Conservation (phyloP, 2,329 filamentous ascomycete genomes). For the Colletotrichum sansevieriae region DNA sequence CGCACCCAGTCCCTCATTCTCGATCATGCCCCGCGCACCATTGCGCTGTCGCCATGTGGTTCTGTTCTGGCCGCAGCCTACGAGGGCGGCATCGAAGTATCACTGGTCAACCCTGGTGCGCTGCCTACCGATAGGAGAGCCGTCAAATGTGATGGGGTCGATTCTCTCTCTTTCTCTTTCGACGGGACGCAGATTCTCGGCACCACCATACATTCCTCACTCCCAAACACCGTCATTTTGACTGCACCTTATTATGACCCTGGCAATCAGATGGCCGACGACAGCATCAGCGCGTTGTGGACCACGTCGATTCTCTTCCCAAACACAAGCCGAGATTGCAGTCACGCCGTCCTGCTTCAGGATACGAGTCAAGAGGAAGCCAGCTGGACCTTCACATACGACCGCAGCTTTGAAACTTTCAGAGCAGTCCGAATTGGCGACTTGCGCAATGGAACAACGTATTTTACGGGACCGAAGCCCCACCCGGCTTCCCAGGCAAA, state of each 20-base stretch:
- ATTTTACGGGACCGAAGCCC: conserved; percentile 79
- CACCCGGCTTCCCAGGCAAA: conserved; percentile 65
- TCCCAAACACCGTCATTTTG: conserved; percentile 79
- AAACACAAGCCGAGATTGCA: conserved; percentile 83
- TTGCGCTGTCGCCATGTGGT: conserved; percentile 85
- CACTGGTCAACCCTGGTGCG: conserved; percentile 76
- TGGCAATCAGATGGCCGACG: conserved; percentile 73
- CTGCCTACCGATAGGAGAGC: conserved; percentile 77
- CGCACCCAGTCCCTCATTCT: conserved; percentile 81
- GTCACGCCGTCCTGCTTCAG: conserved; percentile 79
- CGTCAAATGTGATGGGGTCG: conserved; percentile 83
- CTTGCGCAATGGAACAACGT: conserved; percentile 80
- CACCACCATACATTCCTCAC: conserved; percentile 74
- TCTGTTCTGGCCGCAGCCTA: conserved; percentile 87
- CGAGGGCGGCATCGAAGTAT: conserved; percentile 89
- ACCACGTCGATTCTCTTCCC: conserved; percentile 89
- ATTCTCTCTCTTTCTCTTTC: conserved; percentile 79
- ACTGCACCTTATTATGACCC: conserved; percentile 85
- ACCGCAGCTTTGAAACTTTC: conserved; percentile 82
- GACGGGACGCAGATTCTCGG: conserved; percentile 85
- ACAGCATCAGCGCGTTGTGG: conserved; percentile 82
- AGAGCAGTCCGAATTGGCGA: conserved; percentile 82
- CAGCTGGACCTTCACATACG: conserved; percentile 83
- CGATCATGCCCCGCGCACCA: conserved; percentile 81
- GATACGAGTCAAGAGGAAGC: conserved; percentile 73